phyloP scores from a whole-genome alignment of 257 asterid genomes.

The Ocimum tenuiflorum region DNA sequence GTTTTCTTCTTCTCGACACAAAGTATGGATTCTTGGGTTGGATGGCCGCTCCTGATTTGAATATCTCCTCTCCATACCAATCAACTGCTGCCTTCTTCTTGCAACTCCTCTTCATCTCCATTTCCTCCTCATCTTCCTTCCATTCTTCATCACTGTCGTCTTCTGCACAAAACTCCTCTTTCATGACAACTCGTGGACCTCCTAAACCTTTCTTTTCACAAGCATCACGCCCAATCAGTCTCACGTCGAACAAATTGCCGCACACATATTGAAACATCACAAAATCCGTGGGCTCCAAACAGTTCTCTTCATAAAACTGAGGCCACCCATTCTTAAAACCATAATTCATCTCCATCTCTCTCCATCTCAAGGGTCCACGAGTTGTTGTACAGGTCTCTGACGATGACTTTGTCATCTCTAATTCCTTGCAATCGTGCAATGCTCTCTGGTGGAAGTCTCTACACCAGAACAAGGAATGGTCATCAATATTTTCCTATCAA shows the following conservation, averaged over 20 bases:
- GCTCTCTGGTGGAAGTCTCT: constrained; percentile 6
- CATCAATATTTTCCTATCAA: too few relatives aligned
- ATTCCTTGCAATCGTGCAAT: neutral
- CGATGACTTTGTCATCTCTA: neutral
- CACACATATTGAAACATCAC: constrained; percentile 10
- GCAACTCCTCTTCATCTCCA: neutral
- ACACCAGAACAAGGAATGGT: neutral
- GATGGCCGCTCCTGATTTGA: constrained; percentile 17
- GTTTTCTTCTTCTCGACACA: constrained; percentile 17
- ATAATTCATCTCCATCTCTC: neutral
- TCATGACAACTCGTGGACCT: neutral
- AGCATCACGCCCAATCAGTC: neutral
- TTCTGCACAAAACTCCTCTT: too few relatives aligned
- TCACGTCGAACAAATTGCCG: constrained; percentile 3
- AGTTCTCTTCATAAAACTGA: constrained; percentile 9
- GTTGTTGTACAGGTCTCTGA: constrained; percentile 13
- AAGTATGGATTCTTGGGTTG: constrained; percentile 28
- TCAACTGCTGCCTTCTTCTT: neutral
- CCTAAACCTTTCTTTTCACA: constrained; percentile 16
- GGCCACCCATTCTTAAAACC: constrained; percentile 26
- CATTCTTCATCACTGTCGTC: too few relatives aligned
- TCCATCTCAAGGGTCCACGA: constrained; percentile 14
- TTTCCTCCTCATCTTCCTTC: too few relatives aligned
- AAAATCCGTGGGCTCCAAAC: neutral
- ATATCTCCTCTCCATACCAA: constrained; percentile 22